Base-by-base conservation (phyloP, 2,329 filamentous ascomycete species). In the Pseudopyricularia javanii region DNA sequence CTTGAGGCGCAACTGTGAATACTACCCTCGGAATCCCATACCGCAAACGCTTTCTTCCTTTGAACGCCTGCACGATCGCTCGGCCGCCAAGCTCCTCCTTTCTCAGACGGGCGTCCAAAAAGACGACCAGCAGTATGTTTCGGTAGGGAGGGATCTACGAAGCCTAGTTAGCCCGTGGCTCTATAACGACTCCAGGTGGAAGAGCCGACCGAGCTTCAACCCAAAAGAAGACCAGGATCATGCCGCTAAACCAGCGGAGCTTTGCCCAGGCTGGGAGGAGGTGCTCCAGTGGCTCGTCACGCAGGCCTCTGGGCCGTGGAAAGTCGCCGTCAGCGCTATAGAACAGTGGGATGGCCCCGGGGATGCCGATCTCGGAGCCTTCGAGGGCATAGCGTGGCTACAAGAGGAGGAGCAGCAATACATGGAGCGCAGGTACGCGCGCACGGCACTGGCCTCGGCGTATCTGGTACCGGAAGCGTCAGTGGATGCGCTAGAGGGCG, bases 101-200 rank as follows among this genome's bases (percentile, higher is more conserved):
- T 76, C 76, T 7, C 75, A 77, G 52, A 82, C 79, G 2, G 49
- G 49, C 11, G 52, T 20, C 37, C 17, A 7, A 11, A 28, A 56
- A 6, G 68, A 70, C 37, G 66, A 70, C 2, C 56, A 68, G 17
- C 54, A 59, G 1, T 63, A 35, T 8, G 35, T 14, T 11, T 37
- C 71, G 35, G 63, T 83, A 49, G 81, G 79, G 1, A 76, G 85
- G 54, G 85, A 90, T 61, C 62, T 91, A 53, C 78, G 79, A 56
- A 79, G 82, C 0, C 62, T 91, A 35, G 69, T 91, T 50, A 83
- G 82, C 0, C 86, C 87, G 2, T 91, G 86, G 86, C 70, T 90
- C 49, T 82, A 85, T 60, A 81, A 80, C 47, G 74, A 81, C 50
- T 74, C 68, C 20, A 77, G 83, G 52, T 82, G 83, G 71, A 76